Conservation (phyloP, 805 yeast species). For the Ogataea methylovora region DNA sequence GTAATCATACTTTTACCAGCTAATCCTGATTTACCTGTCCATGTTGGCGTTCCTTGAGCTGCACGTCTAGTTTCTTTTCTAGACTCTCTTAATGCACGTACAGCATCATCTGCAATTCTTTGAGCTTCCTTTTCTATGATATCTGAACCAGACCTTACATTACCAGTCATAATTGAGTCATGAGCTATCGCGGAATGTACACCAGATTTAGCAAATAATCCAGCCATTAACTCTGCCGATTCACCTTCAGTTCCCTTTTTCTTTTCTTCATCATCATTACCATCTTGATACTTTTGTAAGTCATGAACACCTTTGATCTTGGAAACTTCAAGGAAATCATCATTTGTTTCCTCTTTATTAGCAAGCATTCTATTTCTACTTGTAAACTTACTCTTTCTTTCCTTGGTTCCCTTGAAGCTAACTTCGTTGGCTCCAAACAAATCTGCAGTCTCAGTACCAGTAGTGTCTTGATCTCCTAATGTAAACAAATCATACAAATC, state of each 20-base stretch:
- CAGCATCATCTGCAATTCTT: constrained; percentile 55
- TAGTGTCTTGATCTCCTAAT: constrained; percentile 64
- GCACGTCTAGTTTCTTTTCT: constrained; percentile 39
- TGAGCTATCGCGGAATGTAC: constrained; percentile 73
- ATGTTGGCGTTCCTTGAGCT: constrained; percentile 78
- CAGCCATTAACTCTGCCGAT: constrained; percentile 53
- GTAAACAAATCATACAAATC: constrained; percentile 88
- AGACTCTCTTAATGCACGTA: constrained; percentile 53
- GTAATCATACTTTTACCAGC: constrained; percentile 47
- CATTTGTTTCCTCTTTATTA: constrained; percentile 36
- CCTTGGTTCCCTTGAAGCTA: constrained; percentile 25
- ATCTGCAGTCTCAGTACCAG: constrained; percentile 63
- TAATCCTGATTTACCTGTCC: constrained; percentile 89
- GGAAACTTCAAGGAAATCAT: constrained; percentile 62
- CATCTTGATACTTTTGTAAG: constrained; percentile 53
- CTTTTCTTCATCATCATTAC: constrained; percentile 27
- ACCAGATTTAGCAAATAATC: constrained; percentile 62
- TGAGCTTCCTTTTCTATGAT: constrained; percentile 59
- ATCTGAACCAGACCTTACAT: constrained; percentile 34
- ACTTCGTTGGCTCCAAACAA: constrained; percentile 45
- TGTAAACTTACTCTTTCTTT: constrained; percentile 27
- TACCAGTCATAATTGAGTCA: constrained; percentile 56
- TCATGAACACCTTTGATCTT: constrained; percentile 66
- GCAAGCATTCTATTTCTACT: constrained; percentile 11
- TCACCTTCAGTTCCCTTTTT: constrained; percentile 4